Conservation (phyloP, 352 stramenopile genomes). For the Halophytophthora polymorphica region DNA sequence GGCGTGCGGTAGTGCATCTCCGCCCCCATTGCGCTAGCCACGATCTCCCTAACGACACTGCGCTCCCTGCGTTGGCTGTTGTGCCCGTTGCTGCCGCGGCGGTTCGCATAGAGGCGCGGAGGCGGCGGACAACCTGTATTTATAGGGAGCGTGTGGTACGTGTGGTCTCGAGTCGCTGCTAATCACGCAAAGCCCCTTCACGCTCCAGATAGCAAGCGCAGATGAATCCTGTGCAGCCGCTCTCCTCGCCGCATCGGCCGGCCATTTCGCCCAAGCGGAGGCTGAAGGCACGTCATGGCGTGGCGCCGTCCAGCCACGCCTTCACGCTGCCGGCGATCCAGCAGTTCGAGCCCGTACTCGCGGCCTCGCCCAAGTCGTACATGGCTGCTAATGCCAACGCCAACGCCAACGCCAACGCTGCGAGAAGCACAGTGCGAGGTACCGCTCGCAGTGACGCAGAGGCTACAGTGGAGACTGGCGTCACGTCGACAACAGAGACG, state of each 20-base stretch:
- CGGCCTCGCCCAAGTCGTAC: slow-evolving; percentile 31
- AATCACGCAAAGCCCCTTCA: background rate
- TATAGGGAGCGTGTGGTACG: too few species aligned
- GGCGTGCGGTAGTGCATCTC: background rate
- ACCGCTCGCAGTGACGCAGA: background rate
- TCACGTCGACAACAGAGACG: background rate
- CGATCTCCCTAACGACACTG: too few species aligned
- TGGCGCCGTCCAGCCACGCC: slow-evolving; percentile 16
- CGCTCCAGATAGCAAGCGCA: background rate
- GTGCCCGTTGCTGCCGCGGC: too few species aligned
- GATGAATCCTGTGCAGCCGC: slow-evolving; percentile 21
- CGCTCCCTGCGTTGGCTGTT: too few species aligned
- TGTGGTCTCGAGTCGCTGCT: too few species aligned
- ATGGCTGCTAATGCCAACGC: slow-evolving; percentile 9
- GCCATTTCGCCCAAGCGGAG: slow-evolving; percentile 31
- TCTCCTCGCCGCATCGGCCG: slow-evolving; percentile 6
- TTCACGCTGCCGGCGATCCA: slow-evolving; percentile 60
- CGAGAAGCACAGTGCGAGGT: slow-evolving; percentile 1
- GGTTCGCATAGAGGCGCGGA: too few species aligned
- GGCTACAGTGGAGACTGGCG: background rate
- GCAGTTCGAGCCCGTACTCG: slow-evolving; percentile 60
- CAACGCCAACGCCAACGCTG: slow-evolving; percentile 3
- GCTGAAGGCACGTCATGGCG: slow-evolving; percentile 28
- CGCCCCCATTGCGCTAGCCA: too few species aligned
- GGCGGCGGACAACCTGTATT: too few species aligned